Percentiles rank a stretch among this genome's conserved stretches.
These are phyloP conservation scores for Sapria himalayana DNA, from an alignment of 345 rosid species.

Conservation along the genomic window DNA sequence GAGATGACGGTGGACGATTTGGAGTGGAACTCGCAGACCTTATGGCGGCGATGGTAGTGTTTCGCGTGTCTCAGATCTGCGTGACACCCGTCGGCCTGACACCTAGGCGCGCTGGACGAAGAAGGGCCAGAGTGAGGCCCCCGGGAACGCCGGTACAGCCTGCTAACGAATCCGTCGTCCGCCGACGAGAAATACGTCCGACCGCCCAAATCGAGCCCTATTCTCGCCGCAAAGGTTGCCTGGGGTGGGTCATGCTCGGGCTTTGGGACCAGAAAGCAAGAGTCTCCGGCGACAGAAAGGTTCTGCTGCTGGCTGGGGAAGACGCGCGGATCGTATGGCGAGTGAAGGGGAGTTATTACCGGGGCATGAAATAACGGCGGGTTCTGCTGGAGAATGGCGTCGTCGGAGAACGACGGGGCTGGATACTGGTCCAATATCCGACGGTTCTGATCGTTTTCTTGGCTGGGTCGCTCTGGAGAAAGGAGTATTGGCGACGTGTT, in stretches of 20 bases:
- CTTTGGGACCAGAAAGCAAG: constrained; percentile 44
- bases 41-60: constrained; percentile 94
- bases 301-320: constrained; percentile 6
- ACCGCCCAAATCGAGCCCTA: constrained; percentile 80
- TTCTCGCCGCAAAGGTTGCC: constrained; percentile 34
- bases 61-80: constrained; percentile 82
- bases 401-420: constrained; percentile 14
- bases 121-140: constrained; percentile 39
- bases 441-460: constrained; percentile 33
- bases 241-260: constrained; percentile 37
- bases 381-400: constrained; percentile 11
- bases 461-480: constrained; percentile 19
- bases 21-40: constrained; percentile 94
- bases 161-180: constrained; percentile 73
- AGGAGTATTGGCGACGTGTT: constrained; percentile 33
- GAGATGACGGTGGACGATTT: constrained; percentile 77
- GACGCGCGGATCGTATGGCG: constrained; percentile 28
- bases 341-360: constrained; percentile 12
- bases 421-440: constrained; percentile 23
- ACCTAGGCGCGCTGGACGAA: constrained; percentile 36
- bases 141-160: constrained; percentile 65
- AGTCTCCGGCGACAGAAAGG: constrained; percentile 8
- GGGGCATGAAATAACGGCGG: constrained; percentile 7
- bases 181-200: constrained; percentile 82
- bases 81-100: constrained; percentile 95